A percentile compares a stretch with the other conserved stretches of the same genome.
Conservation (phyloP, 768 basidiomycete genomes). For the Rhodotorula graminis region DNA sequence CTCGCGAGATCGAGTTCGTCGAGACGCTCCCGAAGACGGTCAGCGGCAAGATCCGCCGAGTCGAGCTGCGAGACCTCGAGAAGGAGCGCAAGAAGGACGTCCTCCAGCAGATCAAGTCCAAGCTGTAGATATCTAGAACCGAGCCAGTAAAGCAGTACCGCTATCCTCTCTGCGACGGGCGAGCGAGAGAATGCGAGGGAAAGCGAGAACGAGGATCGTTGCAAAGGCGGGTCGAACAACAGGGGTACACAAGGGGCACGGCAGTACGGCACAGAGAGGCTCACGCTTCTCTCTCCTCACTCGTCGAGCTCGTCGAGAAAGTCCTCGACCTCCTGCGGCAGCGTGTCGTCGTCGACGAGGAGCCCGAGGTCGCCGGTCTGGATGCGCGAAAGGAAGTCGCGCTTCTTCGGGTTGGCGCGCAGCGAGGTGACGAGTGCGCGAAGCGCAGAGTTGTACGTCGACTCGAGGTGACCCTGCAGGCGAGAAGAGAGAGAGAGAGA, state of each 20-base stretch:
- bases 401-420: slow-evolving; percentile 2
- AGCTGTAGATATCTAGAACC: slow-evolving; percentile 6
- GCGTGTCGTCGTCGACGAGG: neutral
- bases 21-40: slow-evolving; percentile 33
- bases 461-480: neutral
- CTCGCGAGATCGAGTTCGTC: slow-evolving; percentile 27
- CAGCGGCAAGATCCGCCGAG: slow-evolving; percentile 31
- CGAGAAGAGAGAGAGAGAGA: neutral
- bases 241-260: neutral
- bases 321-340: slow-evolving; percentile 4
- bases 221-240: neutral
- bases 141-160: no score
- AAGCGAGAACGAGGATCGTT: neutral
- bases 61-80: slow-evolving; percentile 34
- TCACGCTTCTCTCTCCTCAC: neutral
- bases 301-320: slow-evolving; percentile 10
- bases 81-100: slow-evolving; percentile 31
- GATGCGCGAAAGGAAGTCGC: slow-evolving; percentile 13
- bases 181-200: no score
- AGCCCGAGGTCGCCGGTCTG: neutral
- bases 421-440: neutral
- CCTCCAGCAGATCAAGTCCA: slow-evolving; percentile 17
- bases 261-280: neutral
- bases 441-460: slow-evolving; percentile 2
- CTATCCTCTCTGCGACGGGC: no score